Percentiles rank a stretch among this genome's conserved stretches.
Evolutionary conservation across 2,329 filamentous ascomycete species (phyloP).

Genomic region (Diaporthe australafricana): DNA sequence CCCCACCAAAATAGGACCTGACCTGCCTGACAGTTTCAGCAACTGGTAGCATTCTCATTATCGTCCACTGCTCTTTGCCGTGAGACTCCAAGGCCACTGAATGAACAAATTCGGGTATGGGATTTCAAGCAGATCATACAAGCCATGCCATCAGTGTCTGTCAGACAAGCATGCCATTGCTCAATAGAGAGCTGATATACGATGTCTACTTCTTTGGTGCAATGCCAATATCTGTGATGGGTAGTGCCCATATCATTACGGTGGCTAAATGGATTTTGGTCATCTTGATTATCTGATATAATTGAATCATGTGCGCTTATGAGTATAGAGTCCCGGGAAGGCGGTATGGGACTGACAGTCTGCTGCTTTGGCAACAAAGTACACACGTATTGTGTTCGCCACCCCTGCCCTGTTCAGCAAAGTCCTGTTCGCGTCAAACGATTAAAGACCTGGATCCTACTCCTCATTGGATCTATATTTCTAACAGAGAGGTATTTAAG

Average conservation of each 20-base stretch:
- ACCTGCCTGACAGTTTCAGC: too few relatives aligned
- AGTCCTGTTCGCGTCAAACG: not conserved
- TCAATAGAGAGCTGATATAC: too few relatives aligned
- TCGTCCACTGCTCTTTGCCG: too few relatives aligned
- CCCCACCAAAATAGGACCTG: too few relatives aligned
- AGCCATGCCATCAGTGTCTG: not conserved
- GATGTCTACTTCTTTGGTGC: not conserved
- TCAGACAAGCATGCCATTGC: not conserved
- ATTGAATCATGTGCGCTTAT: not conserved
- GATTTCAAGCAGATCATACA: too few relatives aligned
- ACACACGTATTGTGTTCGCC: not conserved
- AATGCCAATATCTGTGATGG: not conserved
- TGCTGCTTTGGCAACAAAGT: not conserved
- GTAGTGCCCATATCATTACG: not conserved
- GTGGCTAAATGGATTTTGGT: too few relatives aligned
- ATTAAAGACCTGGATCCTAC: not conserved
- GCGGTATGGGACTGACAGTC: too few relatives aligned
- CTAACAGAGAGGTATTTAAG: not conserved
- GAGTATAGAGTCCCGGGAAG: not conserved
- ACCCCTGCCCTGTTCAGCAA: not conserved
- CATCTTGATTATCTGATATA: not conserved
- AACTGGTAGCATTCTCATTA: too few relatives aligned
- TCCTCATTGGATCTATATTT: not conserved
- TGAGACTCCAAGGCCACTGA: too few relatives aligned
- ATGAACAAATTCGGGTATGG: too few relatives aligned